Evolutionary conservation across 768 basidiomycete genomes (phyloP), one percentile per base, ranked within the genome.

Genomic region (Mycena haematopus): DNA sequence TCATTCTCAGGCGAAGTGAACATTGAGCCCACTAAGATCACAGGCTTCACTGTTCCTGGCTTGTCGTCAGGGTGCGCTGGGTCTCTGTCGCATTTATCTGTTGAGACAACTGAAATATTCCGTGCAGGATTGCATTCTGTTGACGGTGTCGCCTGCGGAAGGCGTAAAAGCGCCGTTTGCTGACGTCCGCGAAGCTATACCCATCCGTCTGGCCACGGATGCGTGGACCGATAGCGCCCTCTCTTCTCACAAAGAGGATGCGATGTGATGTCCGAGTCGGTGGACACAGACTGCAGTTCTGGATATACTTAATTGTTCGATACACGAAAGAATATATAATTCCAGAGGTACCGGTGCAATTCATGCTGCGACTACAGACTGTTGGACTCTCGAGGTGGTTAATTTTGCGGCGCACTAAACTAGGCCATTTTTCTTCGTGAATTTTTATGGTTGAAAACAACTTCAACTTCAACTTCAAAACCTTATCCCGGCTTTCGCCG

Each of bases 21-120:
- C 21, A 79, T 89, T 24, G 72, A 79, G 4, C 69, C 75, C 11
- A 74, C 87, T 54, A 83, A 79, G 55, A 76, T 87, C 15, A 76
- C 82, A 21, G 88, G 86, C 0, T 91, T 92, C 73, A 85, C 73
- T 69, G 86, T 88, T 2, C 83, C 84, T 24, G 90, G 88, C 9
- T 77, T 92, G 33, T 80, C 77, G 83, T 91, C 44, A 85, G 85
- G 78, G 90, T 89, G 70, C 35, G 78, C 46, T 13, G 7, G n/a
- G 25, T 19, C 27, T 58, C 8, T 11, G 9, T 45, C 22, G 7
- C 49, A 7, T 36, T 19, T 14, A 54, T 6, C 13, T 6, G 21
- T 9, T 42, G 17, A 7, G 17, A 38, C 11, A 35, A 66, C 29
- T 56, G 58, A 22, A 45, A 38, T n/a, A 38, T 17, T 17, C 47